Base-by-base conservation (phyloP, 768 basidiomycete genomes). In the Postia placenta region DNA sequence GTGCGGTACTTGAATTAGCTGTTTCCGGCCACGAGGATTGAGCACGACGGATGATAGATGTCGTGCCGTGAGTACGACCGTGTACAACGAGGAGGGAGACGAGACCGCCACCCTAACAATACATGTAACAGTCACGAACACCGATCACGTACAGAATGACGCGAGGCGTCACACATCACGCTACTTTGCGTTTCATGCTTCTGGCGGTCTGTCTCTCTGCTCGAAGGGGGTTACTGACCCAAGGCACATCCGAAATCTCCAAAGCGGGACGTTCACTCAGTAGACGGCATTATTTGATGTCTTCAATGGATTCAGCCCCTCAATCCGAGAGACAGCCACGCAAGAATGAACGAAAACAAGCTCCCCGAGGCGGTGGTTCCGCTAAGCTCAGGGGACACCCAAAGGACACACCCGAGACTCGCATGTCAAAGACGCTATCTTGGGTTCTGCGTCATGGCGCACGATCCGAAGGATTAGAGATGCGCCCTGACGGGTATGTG, bases 401-500 rank as follows among this genome's bases (percentile, higher is more conserved):
- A 0, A 55, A 45, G 24, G 90, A 94, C 56, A 69, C 79, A 3
- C 80, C 79, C 0, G 81, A 86, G 42, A 78, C 87, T 5, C 75
- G 81, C 11, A 57, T 88, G 12, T 92, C 89, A 12, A 97, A 96
- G 66, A 88, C 89, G 0, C 68, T 98, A 7, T 86, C 92, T 0
- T 97, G 87, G 78, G 70, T 98, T 22, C 78, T 98, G n/a, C 79
- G 94, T 3, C 95, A 98, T 64, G 91, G 87, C 0, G 92, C 93
- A 17, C 72, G 79, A 54, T 79, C 78, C 30, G 84, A 94, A 52
- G 80, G 83, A 0, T 62, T 97, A 4, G 59, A 69, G 3, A 85
- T 97, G 70, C 79, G 94, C 6, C 60, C 73, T 25, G 95, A 97
- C 60, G 95, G 95, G 14, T 97, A 84, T 60, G 81, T 92, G 2